Evolutionary conservation across 495 filamentous ascomycete genomes (phyloP).

Genomic region (Trichoderma orchidacearum): DNA sequence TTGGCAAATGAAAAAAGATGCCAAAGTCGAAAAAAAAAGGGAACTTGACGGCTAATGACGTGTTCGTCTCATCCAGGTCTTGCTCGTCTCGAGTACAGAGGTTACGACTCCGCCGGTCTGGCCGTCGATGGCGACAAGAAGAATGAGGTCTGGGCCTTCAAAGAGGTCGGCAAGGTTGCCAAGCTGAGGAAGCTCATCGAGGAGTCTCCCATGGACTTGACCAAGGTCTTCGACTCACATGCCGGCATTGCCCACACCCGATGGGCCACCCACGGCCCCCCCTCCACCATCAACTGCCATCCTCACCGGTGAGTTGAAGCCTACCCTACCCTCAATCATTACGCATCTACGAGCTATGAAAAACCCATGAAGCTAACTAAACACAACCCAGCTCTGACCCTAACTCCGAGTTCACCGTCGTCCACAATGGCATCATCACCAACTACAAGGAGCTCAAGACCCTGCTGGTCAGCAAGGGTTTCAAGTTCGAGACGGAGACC

Average conservation of each 20-base stretch:
- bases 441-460: conserved; percentile 99
- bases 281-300: conserved; percentile 91
- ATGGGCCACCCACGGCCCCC: conserved; percentile 95
- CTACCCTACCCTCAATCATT: no score
- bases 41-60: neutral
- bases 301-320: conserved; percentile 85
- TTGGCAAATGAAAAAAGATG: conserved; percentile 7
- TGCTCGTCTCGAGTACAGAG: conserved; percentile 82
- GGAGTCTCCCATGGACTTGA: conserved; percentile 66
- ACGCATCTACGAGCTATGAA: no score
- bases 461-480: conserved; percentile 83
- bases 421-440: conserved; percentile 99
- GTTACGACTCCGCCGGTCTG: conserved; percentile 93
- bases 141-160: conserved; percentile 92
- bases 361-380: neutral
- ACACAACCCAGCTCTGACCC: conserved; percentile 45
- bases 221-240: conserved; percentile 91
- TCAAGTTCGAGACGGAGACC: conserved; percentile 97
- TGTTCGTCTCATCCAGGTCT: conserved; percentile 39
- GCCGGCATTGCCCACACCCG: conserved; percentile 96
- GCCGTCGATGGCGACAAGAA: conserved; percentile 97
- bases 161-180: conserved; percentile 97
- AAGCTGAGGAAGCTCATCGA: conserved; percentile 90
- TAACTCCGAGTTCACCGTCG: conserved; percentile 89
- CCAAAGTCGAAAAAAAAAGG: no score